Conservation (phyloP, 495 filamentous ascomycete species). For the Xylaria intraflava region DNA sequence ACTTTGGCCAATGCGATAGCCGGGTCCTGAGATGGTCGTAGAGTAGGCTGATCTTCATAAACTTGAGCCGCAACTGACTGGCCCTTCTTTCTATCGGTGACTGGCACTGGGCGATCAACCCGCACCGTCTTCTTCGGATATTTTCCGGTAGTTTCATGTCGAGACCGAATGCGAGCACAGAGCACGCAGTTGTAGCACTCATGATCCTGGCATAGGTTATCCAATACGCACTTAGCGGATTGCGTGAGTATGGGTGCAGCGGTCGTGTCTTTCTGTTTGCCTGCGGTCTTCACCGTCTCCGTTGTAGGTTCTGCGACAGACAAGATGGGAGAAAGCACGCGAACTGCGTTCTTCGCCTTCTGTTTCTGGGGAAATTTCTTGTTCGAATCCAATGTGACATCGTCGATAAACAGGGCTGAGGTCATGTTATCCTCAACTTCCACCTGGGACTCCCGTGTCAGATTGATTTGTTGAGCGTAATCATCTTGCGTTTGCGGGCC, state of each 20-base stretch:
- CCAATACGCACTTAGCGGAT: conserved; percentile 51
- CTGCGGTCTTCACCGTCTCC: not conserved
- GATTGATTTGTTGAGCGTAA: conserved; percentile 35
- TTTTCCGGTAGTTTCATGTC: conserved; percentile 19
- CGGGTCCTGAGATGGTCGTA: conserved; percentile 70
- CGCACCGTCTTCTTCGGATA: conserved; percentile 49
- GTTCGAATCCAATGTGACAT: conserved; percentile 37
- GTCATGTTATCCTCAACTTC: conserved; percentile 34
- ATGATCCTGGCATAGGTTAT: conserved; percentile 52
- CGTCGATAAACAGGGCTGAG: conserved; percentile 55
- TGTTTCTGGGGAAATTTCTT: conserved; percentile 22
- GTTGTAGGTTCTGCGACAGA: conserved; percentile 1
- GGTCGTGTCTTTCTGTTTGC: conserved; percentile 6
- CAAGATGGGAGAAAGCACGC: conserved; percentile 4
- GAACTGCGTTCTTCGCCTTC: conserved; percentile 11
- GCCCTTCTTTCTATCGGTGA: conserved; percentile 53
- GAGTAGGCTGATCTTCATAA: conserved; percentile 63
- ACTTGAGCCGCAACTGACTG: conserved; percentile 30
- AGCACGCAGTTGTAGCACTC: conserved; percentile 66
- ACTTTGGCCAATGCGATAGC: conserved; percentile 71
- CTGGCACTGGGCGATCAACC: conserved; percentile 62
- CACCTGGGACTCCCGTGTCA: conserved; percentile 23
- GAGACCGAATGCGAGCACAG: conserved; percentile 54
- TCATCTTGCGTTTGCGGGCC: conserved; percentile 36
- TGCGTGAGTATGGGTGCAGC: conserved; percentile 37